Percentiles rank a stretch among this genome's conserved stretches.
phyloP scores from a whole-genome alignment of 2,329 filamentous ascomycete species.

The Arthroderma sp. region DNA sequence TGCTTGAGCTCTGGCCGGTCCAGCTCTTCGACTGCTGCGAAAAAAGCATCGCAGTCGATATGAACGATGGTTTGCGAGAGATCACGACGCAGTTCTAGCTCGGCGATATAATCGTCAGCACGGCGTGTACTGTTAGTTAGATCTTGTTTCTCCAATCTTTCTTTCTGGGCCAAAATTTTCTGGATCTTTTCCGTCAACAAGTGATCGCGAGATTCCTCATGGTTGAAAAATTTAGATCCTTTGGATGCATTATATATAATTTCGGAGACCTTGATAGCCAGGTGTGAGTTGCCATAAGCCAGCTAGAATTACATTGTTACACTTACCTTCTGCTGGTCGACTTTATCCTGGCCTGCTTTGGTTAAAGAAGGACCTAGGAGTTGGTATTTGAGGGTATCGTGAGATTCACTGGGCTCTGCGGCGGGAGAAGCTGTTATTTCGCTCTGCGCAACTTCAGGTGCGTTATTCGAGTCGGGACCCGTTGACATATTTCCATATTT shows the following conservation, averaged over 20 bases:
- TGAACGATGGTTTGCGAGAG: slow-evolving; percentile 77
- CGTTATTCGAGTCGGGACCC: not conserved
- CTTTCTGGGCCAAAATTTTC: slow-evolving; percentile 61
- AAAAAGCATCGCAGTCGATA: slow-evolving; percentile 95
- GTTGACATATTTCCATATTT: slow-evolving; percentile 4
- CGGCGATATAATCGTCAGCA: slow-evolving; percentile 67
- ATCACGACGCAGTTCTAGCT: slow-evolving; percentile 67
- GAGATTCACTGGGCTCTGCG: slow-evolving; percentile 11
- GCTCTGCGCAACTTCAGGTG: not conserved
- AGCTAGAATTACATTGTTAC: not conserved
- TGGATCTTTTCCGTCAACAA: slow-evolving; percentile 75
- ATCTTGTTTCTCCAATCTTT: slow-evolving; percentile 61
- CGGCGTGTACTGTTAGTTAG: slow-evolving; percentile 58
- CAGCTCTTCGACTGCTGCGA: slow-evolving; percentile 80
- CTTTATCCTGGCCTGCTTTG: slow-evolving; percentile 82
- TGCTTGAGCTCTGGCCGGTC: slow-evolving; percentile 72
- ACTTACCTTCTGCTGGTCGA: slow-evolving; percentile 73
- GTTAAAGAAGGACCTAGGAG: slow-evolving; percentile 81
- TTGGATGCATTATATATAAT: slow-evolving; percentile 96
- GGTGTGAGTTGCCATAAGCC: not conserved
- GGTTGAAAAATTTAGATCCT: slow-evolving; percentile 90
- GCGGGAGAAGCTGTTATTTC: not conserved
- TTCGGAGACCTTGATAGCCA: slow-evolving; percentile 57
- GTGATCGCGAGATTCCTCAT: slow-evolving; percentile 73
- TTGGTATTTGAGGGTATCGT: slow-evolving; percentile 71